Conservation (phyloP, 225 moss, liverwort and hornwort genomes). For the Bryoerythrophyllum caledonicum region DNA sequence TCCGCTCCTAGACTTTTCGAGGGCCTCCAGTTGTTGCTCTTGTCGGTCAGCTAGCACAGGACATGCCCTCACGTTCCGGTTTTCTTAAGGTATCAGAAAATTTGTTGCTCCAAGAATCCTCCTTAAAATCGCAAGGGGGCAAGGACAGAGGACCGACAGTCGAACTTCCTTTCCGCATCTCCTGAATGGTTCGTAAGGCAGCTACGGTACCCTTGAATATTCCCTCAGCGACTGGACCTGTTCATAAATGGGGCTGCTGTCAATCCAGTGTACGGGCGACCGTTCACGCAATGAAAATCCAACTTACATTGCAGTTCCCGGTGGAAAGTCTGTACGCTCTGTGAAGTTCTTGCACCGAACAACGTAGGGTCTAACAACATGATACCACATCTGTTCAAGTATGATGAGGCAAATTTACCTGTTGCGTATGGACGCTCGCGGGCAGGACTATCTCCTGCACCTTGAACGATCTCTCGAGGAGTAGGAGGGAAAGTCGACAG, state of each 20-base stretch:
- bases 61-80: constrained; percentile 28
- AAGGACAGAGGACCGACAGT: constrained; percentile 59
- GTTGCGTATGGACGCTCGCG: constrained; percentile 20
- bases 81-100: constrained; percentile 25
- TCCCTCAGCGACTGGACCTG: constrained; percentile 38
- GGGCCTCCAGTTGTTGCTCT: neutral
- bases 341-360: neutral
- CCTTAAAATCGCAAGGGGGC: constrained; percentile 53
- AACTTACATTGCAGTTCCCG: neutral
- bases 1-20: neutral
- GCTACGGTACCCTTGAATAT: constrained; percentile 57
- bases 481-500: constrained; percentile 51
- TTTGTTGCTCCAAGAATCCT: constrained; percentile 25
- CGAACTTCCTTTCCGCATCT: constrained; percentile 60
- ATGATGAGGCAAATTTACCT: constrained; percentile 22
- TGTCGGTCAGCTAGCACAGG: constrained; percentile 30
- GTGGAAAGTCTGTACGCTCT: neutral
- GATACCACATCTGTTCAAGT: neutral
- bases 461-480: constrained; percentile 34
- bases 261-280: constrained; percentile 2
- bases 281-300: neutral
- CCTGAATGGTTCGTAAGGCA: constrained; percentile 51
- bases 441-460: neutral
- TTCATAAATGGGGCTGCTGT: neutral
- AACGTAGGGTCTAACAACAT: neutral